Base-by-base conservation (phyloP, 192 early-diverging fungal species). In the Coemansia sp. region DNA sequence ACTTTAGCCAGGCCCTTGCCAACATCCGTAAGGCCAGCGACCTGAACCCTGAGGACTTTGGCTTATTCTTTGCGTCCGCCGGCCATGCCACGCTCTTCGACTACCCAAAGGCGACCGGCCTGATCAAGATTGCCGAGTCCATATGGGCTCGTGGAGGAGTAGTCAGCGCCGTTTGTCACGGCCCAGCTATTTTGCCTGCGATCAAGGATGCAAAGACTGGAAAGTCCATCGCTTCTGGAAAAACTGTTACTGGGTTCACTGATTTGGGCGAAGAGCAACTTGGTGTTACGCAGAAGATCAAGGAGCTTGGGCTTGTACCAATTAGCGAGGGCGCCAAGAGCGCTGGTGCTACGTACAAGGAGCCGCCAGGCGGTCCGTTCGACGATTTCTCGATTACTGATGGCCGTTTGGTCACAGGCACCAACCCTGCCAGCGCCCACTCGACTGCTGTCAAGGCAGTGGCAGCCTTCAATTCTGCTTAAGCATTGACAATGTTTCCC, bases 201-300 rank as follows among this genome's bases (percentile, higher is more conserved):
- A 77, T 91, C 35, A 89, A 75, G 62, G 86, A 90, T 28, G n/a
- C 23, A n/a, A 25, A 37, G 5, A 82, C 75, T 8, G 91, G 90
- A 4, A 82, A 80, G 25, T 79, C 81, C 7, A 66, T 93, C 39
- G 70, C 90, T 28, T 66, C 75, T 29, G 89, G 88, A 26, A 89
- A 84, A 55, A 79, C 71, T 1, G 85, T 93, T 18, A 93, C 92
- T 0, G 90, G 88, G 16, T 93, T 93, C 67, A 82, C 88, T 16
- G 86, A 88, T 62, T 65, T 68, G 49, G 92, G 91, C 56, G 92
- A 93, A 58, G 75, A 80, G 10, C 58, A 68, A 28, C 59, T 88
- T 39, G 55, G 64, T 2, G 35, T 87, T 6, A 72, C 75, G 52
- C 57, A 73, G 25, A 52, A 46, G 52, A 80, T 88, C 12, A 79